Evolutionary conservation across 805 yeast species (phyloP).

Genomic region (Hemisphaericaspora nanyangensis): DNA sequence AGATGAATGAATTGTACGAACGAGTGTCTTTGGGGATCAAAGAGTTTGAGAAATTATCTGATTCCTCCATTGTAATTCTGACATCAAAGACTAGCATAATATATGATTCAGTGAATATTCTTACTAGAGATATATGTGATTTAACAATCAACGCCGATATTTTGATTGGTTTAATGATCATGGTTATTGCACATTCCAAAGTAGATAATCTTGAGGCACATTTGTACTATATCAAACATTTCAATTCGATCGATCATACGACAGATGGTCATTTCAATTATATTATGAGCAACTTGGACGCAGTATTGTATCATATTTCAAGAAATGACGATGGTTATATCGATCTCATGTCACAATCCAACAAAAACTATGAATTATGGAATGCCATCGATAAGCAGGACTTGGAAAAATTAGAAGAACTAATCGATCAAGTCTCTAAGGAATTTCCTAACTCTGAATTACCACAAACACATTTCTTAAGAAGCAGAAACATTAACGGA

Average conservation of each 20-base stretch:
- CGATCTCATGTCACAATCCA: slow-evolving; percentile 39
- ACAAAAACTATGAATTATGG: slow-evolving; percentile 53
- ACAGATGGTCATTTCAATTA: slow-evolving; percentile 68
- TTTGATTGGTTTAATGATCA: slow-evolving; percentile 63
- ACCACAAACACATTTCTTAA: slow-evolving; percentile 19
- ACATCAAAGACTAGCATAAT: slow-evolving; percentile 46
- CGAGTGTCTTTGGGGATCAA: slow-evolving; percentile 49
- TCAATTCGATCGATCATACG: slow-evolving; percentile 35
- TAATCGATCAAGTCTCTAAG: slow-evolving; percentile 12
- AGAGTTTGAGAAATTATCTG: slow-evolving; percentile 47
- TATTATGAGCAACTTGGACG: slow-evolving; percentile 79
- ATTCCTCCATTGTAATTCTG: slow-evolving; percentile 37
- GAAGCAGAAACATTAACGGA: slow-evolving; percentile 43
- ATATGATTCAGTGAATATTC: slow-evolving; percentile 45
- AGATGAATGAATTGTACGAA: slow-evolving; percentile 28
- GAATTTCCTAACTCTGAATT: slow-evolving; percentile 9
- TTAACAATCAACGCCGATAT: slow-evolving; percentile 58
- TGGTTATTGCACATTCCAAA: slow-evolving; percentile 64
- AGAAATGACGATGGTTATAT: slow-evolving; percentile 26
- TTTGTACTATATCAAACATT: slow-evolving; percentile 60
- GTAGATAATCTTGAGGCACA: slow-evolving; percentile 59
- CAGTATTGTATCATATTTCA: slow-evolving; percentile 61
- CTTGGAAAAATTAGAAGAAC: slow-evolving; percentile 8
- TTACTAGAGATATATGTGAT: slow-evolving; percentile 31
- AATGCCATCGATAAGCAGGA: slow-evolving; percentile 37